Base-by-base conservation (phyloP, 2,329 filamentous ascomycete species). In the Calonectria pseudoturangicola region DNA sequence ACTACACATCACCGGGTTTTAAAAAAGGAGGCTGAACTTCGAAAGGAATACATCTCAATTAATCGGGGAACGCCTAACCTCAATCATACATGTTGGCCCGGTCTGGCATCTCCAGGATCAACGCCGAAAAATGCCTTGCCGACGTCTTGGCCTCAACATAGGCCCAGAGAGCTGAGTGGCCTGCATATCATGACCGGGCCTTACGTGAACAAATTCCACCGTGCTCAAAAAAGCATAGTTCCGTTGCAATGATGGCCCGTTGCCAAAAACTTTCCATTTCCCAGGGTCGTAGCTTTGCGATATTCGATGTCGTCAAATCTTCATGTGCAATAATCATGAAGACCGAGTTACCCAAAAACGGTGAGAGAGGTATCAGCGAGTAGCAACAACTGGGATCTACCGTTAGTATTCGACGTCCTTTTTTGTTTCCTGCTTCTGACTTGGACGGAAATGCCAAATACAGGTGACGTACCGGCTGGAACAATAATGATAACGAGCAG, bases 401-500 rank as follows among this genome's bases (percentile, higher is more conserved):
- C 13, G 71, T 80, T 69, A 80, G 72, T 21, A 60, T 67, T 25
- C 21, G 8, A 18, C 18, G 28, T 30, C 45, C 47, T 41, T 27
- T 9, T 30, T 39, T 12, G 15, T 9, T 36, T 36, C 10, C 5
- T 25, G 7, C 16, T 36, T 51, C 28, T 27, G 8, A 33, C 16
- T 4, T 36, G 10, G 33, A 21, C 27, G 13, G 9, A 8, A 9
- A 13, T n/a, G 21, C 12, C 15, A 18, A 30, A 54, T 12, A 16
- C n/a, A 33, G 18, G 21, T 13, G 13, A 76, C 83, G 41, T 92
- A 98, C 96, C 95, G 79, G 93, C 90, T 77, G 97, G 97, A 79
- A 98, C 92, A 82, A 99, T 97, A 84, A 99, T 98, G 85, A 99
- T 91, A 79, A 98, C 88, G 79, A 99, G 91, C 80, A 99, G 89